These are phyloP conservation scores for Russula emetica DNA, from an alignment of 768 basidiomycete species.

Conservation along the genomic window DNA sequence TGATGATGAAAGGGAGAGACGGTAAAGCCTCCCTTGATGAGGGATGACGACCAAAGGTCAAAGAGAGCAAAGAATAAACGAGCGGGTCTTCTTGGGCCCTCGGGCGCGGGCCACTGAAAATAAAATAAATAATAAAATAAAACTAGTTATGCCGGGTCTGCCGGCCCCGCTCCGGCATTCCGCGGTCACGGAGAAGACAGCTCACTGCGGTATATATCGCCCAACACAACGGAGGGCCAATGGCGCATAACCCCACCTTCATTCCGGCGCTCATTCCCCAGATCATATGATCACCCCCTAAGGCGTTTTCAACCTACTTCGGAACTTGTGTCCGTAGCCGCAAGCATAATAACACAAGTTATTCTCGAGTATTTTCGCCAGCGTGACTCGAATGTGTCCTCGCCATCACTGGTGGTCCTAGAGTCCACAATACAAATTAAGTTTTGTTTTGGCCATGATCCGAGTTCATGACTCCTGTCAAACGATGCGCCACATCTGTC, in stretches of 20 bases:
- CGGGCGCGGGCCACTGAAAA: background rate
- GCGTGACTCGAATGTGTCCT: too few relatives aligned
- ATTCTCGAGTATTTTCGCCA: background rate
- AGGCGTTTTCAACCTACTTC: background rate
- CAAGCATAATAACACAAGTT: background rate
- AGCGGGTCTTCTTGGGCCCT: background rate
- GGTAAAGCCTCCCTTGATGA: conserved; percentile 1
- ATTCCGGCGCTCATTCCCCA: conserved; percentile 16
- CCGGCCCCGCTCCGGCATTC: conserved; percentile 6
- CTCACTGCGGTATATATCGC: conserved; percentile 7
- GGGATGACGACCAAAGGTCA: conserved; percentile 17
- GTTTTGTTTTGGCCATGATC: conserved; percentile 16
- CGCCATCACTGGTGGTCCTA: background rate
- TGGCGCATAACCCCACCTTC: background rate
- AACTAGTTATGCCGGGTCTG: background rate
- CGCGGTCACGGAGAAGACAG: background rate
- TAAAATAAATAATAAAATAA: background rate
- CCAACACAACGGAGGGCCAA: background rate
- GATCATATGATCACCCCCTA: conserved; percentile 20
- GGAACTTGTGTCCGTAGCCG: conserved; percentile 4
- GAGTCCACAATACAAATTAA: background rate
- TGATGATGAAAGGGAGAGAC: conserved; percentile 15
- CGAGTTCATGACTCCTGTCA: background rate
- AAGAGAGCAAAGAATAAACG: conserved; percentile 3
- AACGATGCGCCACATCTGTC: conserved; percentile 7